Percentiles rank a stretch among this genome's conserved stretches.
Evolutionary conservation across 306 rosid genomes (phyloP).

Genomic region (Rubus parviflorus): DNA sequence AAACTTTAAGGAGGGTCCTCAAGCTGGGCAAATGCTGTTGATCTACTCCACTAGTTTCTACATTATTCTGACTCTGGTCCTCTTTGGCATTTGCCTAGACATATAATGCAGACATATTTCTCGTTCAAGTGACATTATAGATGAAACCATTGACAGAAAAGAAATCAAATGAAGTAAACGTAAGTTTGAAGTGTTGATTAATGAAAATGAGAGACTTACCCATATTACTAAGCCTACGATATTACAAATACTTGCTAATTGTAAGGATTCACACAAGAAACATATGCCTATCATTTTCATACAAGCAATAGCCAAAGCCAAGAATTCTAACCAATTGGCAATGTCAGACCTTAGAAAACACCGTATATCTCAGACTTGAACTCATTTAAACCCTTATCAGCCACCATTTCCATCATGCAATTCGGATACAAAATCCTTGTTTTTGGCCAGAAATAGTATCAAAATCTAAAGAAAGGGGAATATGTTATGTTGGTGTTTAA

Average conservation of each 20-base stretch:
- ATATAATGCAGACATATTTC: not conserved
- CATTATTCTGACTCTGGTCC: slow-evolving; percentile 33
- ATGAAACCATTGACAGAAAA: not conserved
- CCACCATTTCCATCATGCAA: not conserved
- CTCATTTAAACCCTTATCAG: not conserved
- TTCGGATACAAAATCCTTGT: not conserved
- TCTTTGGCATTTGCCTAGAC: slow-evolving; percentile 47
- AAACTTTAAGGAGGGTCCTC: slow-evolving; percentile 50
- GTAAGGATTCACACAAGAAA: not conserved
- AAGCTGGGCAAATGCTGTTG: slow-evolving; percentile 33
- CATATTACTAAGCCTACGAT: too few relatives aligned
- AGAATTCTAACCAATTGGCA: not conserved
- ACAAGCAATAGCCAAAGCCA: not conserved
- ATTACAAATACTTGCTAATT: not conserved
- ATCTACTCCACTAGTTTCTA: slow-evolving; percentile 34
- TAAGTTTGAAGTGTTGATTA: too few relatives aligned
- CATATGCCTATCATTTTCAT: too few relatives aligned
- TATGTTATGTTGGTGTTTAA: too few relatives aligned
- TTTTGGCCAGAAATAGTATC: not conserved
- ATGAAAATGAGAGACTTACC: too few relatives aligned
- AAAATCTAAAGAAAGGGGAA: not conserved
- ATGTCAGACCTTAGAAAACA: not conserved
- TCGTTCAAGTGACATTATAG: not conserved
- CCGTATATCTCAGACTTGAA: not conserved
- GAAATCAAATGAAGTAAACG: not conserved